Evolutionary conservation across 1,284 basidiomycete genomes (phyloP).

Genomic region (Puccinia hordei): DNA sequence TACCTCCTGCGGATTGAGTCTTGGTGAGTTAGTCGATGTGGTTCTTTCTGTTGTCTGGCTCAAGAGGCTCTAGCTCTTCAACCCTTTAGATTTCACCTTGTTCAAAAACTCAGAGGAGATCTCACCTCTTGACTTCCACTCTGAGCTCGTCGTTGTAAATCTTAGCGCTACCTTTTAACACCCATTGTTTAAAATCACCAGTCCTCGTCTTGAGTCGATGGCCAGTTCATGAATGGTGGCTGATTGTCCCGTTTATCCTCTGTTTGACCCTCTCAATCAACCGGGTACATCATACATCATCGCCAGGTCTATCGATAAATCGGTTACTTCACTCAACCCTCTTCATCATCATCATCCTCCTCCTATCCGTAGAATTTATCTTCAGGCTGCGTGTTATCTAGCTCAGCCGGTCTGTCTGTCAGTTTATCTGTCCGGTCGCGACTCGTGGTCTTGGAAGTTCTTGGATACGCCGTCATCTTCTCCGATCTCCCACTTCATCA

Average conservation of each 20-base stretch:
- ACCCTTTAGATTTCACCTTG: conserved; percentile 4
- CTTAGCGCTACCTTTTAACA: background rate
- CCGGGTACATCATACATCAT: conserved; percentile 16
- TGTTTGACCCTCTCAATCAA: conserved; percentile 3
- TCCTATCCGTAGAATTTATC: conserved; percentile 20
- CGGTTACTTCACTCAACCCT: conserved; percentile 12
- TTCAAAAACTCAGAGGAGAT: conserved; percentile 24
- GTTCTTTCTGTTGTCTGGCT: conserved; percentile 26
- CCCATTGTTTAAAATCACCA: background rate
- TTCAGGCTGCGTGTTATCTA: conserved; percentile 4
- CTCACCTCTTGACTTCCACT: background rate
- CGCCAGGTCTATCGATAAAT: background rate
- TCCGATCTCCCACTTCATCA: conserved; percentile 23
- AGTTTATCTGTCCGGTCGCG: conserved; percentile 35
- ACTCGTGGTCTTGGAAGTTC: conserved; percentile 31
- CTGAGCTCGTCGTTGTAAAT: background rate
- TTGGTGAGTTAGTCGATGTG: conserved; percentile 37
- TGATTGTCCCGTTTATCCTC: background rate
- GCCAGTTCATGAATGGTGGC: background rate
- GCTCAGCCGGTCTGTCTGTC: conserved; percentile 24
- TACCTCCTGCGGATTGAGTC: conserved; percentile 40
- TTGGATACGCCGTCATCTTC: conserved; percentile 27
- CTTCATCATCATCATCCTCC: conserved; percentile 26
- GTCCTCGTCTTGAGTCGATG: background rate
- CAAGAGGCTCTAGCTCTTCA: conserved; percentile 2